Evolutionary conservation across 1,139 yeast species (phyloP).

Genomic region (Candida tetrigidarum): DNA sequence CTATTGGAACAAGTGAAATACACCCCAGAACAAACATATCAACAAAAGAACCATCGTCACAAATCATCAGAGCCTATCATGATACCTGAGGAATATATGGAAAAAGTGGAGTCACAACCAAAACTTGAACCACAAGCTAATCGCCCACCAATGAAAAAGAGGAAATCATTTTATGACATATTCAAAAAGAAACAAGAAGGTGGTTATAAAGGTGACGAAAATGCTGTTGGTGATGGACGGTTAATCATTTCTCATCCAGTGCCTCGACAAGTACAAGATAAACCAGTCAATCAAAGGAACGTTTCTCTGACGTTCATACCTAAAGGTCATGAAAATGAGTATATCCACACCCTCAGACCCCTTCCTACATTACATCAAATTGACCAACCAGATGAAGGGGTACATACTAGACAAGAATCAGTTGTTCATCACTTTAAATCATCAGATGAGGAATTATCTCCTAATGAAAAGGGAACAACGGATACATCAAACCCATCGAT

Average conservation of each 20-base stretch:
- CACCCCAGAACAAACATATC: neutral
- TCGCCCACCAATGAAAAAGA: neutral
- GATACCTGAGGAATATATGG: constrained; percentile 10
- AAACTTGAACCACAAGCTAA: neutral
- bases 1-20: constrained; percentile 9
- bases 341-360: constrained; percentile 22
- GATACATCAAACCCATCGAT: constrained; percentile 9
- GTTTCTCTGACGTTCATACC: constrained; percentile 17
- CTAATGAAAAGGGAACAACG: constrained; percentile 3
- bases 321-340: constrained; percentile 17
- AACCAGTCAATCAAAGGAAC: constrained; percentile 2
- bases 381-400: neutral
- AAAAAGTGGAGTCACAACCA: constrained; percentile 2
- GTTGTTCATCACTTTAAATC: constrained; percentile 12
- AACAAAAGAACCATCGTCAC: neutral
- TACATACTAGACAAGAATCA: constrained; percentile 10
- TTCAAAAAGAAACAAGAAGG: neutral
- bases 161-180: constrained; percentile 4
- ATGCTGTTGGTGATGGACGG: too few relatives aligned
- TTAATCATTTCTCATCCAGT: neutral
- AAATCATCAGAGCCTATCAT: constrained; percentile 11
- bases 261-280: neutral
- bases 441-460: neutral
- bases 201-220: too few relatives aligned
- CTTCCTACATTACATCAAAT: constrained; percentile 19